phyloP scores from a whole-genome alignment of 2,329 filamentous ascomycete species.

The Pseudogymnoascus sp. region DNA sequence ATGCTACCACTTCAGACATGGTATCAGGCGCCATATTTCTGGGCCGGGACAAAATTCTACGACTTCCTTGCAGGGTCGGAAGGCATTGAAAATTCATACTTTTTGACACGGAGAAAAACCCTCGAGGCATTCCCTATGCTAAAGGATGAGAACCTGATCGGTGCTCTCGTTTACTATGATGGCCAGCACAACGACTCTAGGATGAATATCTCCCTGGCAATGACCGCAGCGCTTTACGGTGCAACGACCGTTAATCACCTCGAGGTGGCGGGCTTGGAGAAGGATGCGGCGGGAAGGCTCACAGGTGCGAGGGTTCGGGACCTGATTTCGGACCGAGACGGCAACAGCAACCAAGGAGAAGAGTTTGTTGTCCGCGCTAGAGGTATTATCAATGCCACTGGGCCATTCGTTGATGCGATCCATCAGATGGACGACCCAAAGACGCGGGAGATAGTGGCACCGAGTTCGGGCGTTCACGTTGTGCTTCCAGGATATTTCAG shows the following conservation, averaged over 20 bases:
- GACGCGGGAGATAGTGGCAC: constrained; percentile 71
- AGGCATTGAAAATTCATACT: constrained; percentile 83
- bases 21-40: constrained; percentile 73
- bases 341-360: constrained; percentile 38
- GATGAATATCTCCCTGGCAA: constrained; percentile 83
- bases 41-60: constrained; percentile 72
- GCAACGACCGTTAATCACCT: constrained; percentile 76
- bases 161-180: constrained; percentile 84
- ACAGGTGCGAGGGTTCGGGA: constrained; percentile 69
- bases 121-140: constrained; percentile 84
- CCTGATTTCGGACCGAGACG: constrained; percentile 55
- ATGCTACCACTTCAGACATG: constrained; percentile 68
- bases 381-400: constrained; percentile 81
- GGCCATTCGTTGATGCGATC: constrained; percentile 78
- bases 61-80: constrained; percentile 78
- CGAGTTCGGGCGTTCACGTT: constrained; percentile 77
- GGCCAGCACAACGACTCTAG: constrained; percentile 86
- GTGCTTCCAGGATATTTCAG: constrained; percentile 83
- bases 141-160: constrained; percentile 68
- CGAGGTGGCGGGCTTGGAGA: constrained; percentile 68
- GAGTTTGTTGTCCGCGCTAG: constrained; percentile 67
- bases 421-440: constrained; percentile 72
- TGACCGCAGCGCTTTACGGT: constrained; percentile 83
- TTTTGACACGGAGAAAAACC: constrained; percentile 76
- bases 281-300: constrained; percentile 62